These are phyloP conservation scores for Colletotrichum simmondsii DNA, from an alignment of 2,329 filamentous ascomycete genomes.

Conservation along the genomic window DNA sequence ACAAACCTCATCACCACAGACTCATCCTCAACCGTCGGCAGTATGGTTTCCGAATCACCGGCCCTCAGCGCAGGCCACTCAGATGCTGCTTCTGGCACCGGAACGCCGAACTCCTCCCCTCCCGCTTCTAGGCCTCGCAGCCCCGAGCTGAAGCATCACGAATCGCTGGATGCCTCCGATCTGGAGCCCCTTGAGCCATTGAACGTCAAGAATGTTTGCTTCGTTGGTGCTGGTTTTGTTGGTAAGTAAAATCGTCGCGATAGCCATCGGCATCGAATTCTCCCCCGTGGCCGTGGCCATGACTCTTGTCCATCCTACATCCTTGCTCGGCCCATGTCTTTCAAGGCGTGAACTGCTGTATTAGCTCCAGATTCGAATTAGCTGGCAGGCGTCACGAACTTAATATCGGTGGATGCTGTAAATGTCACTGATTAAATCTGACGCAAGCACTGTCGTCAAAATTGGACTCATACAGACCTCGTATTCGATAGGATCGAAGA, in stretches of 20 bases:
- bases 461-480: background rate
- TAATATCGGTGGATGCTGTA: background rate
- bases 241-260: constrained; percentile 60
- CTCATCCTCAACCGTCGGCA: constrained; percentile 31
- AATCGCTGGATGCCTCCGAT: constrained; percentile 1
- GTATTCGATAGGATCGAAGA: background rate
- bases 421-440: background rate
- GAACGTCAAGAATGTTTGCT: constrained; percentile 68
- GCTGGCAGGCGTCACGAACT: background rate
- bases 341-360: background rate
- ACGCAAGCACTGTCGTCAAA: background rate
- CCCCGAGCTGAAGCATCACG: constrained; percentile 27
- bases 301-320: constrained; percentile 8
- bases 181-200: constrained; percentile 30
- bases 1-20: constrained; percentile 22
- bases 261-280: background rate
- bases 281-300: background rate
- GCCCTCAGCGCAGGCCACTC: constrained; percentile 30
- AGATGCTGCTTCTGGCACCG: constrained; percentile 31
- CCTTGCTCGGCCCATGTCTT: background rate
- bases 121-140: constrained; percentile 34
- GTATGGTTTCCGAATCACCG: constrained; percentile 27
- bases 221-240: constrained; percentile 80
- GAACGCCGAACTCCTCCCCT: constrained; percentile 35
- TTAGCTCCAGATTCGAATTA: background rate